phyloP scores from a whole-genome alignment of 768 basidiomycete species.

The Multifurca ochricompacta region DNA sequence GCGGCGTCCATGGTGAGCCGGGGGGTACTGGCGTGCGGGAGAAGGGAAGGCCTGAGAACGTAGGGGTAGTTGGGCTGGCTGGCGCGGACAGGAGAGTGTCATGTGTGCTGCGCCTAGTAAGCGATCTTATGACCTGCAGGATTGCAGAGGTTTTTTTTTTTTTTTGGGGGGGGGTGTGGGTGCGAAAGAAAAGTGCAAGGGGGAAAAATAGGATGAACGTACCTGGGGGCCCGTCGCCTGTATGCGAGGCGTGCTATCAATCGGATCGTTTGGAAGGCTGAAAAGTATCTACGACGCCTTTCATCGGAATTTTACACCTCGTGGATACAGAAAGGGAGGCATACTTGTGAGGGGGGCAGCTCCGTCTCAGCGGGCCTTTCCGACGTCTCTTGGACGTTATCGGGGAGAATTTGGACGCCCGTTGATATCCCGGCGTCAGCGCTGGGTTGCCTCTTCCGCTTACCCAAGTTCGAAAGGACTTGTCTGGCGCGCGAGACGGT shows the following conservation, averaged over 20 bases:
- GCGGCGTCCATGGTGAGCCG: neutral
- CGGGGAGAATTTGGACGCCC: neutral
- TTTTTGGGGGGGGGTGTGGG: neutral
- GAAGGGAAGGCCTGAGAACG: neutral
- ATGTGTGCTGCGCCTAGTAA: neutral
- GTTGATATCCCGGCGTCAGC: neutral
- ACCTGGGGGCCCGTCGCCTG: neutral
- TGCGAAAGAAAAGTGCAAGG: no score
- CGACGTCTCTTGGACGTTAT: neutral
- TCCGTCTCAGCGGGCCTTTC: neutral
- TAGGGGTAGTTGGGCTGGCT: neutral
- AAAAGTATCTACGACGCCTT: neutral
- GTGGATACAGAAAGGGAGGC: neutral
- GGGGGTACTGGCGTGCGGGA: neutral
- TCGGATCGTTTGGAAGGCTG: slow-evolving; percentile 7
- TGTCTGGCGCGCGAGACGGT: slow-evolving; percentile 11
- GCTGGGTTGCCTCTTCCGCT: slow-evolving; percentile 12
- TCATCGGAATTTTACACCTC: no score
- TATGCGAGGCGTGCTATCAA: neutral
- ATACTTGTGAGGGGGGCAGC: neutral
- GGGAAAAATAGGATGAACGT: neutral
- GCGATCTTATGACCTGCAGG: neutral
- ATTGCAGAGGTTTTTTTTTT: neutral
- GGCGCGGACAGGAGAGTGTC: slow-evolving; percentile 1
- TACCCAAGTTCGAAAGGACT: slow-evolving; percentile 1